Evolutionary conservation across 116 monocot species (phyloP), one percentile per base, ranked within the genome.

Genomic region (Posidonia oceanica): DNA sequence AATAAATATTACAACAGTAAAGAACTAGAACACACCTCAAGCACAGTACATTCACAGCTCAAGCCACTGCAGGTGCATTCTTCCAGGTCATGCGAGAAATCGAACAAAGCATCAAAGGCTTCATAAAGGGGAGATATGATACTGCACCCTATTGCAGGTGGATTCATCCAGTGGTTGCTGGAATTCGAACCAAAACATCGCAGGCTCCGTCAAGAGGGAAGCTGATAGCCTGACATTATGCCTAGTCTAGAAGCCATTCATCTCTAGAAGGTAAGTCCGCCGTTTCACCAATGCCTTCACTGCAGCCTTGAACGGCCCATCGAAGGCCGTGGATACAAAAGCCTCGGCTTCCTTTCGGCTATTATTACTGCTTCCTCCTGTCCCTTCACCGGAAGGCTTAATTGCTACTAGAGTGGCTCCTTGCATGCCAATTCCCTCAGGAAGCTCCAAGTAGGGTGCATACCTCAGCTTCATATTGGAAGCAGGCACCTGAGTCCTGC

Each of bases 381-480:
- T 51, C 5, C 44, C 72, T 38, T 88, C 85, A 14, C 39, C 52
- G 12, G 90, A 85, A 17, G 94, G 94, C 69, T 69, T 84, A 66
- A 94, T 94, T 1, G 87, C 83, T n/a, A 94, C 90, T 62, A 94
- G 57, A 1, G 94, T 94, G 7, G 94, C 94, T 22, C 94, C 94
- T 75, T 90, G 90, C 79, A 94, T 73, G 63, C 76, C 80, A 21
- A 81, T 71, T 5, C 90, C 85, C 7, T 69, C 81, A 3, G 94
- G 85, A 18, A 94, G 81, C 21, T 86, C 86, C 62, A 90, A 54
- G 51, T 86, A 78, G 18, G 90, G 87, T 4, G 88, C 86, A 67
- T 91, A 95, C 64, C 86, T 78, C 39, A 95, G 74, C 61, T 88
- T 95, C 88, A 90, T 86, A 71, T 79, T 90, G 39, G 83, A 94